Evolutionary conservation across 768 basidiomycete species (phyloP), one percentile per base, ranked within the genome.

Genomic region (Leucocoprinus sp.): DNA sequence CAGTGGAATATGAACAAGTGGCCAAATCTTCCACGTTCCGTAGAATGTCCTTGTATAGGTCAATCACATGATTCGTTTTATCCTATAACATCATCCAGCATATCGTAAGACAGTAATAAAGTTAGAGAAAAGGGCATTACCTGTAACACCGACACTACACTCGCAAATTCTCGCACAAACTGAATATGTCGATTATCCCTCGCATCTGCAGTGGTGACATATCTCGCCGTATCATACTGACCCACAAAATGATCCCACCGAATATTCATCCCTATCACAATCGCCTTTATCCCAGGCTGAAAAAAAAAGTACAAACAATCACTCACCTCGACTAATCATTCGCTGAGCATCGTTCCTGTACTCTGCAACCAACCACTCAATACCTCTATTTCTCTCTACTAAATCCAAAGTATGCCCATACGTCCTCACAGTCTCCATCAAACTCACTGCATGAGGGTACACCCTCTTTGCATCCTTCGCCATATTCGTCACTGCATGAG

Each of bases 381-480:
- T 93, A 2, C 83, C 91, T 62, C 84, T 84, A 60, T 97, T 90
- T 34, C 74, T 75, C 60, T 96, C 86, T 55, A 98, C 84, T 55
- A 97, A 66, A 60, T 92, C 90, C 60, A 96, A 66, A 0, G 91
- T 96, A 68, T 99, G 96, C 15, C 87, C 86, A 64, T 99, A 98
- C 22, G 92, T 97, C 60, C 93, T 71, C n/a, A 98, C 92, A 0
- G 93, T 95, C 71, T 99, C 96, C 95, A 98, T 98, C 63, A 92
- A 64, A 57, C 89, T 92, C 53, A 98, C 95, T 2, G 96, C 96
- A 69, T 97, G 93, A 0, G 93, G 93, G 60, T 99, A 99, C 50
- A 98, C 93, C 54, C 92, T 71, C 71, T 96, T 97, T 50, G 96
- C 96, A 55, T 99, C 95, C 69, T 97, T 99, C 27, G 96, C 96